Base-by-base conservation (phyloP, 257 asterid genomes). In the Dorcoceras hygrometricum region DNA sequence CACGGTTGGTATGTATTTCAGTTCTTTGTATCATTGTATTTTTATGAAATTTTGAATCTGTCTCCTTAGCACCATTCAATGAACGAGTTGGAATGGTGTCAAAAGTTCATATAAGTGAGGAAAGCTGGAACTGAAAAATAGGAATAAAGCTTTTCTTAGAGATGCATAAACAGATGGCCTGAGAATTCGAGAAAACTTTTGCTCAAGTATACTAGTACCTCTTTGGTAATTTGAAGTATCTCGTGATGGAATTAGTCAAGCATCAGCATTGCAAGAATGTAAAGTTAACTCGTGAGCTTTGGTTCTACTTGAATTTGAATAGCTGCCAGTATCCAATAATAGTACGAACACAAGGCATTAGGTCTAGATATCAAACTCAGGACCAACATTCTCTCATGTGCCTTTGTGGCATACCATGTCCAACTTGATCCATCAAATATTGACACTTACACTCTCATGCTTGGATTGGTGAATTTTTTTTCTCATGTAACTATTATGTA, bases 1-100 rank as follows among this genome's bases (percentile, higher is more conserved):
- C 77, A 86, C 95, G 16, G 85, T 91, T 64, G 99, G 99, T 94
- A 86, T 26, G 96, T 63, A 23, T 54, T 46, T 46, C 8, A 46
- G 5, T 46, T 16, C 54, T 46, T 20, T 18, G 20, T 46, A 46
- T 12, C 14, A 39, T 12, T n/a, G 3, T 39, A 0, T 12, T 12
- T 12, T 39, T 39, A 39, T 0, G 61, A 39, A 46, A 57, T 39
- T 46, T 63, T 58, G 7, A 23, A 59, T 57, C 63, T 69, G 3
- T 69, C 57, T 63, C 36, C 61, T 16, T 59, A 8, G 43, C 54
- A n/a, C 63, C 70, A 34, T n/a, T 39, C 24, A 27, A 66, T 2
- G 6, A 29, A 19, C 57, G 32, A 46, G 70, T 57, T 24, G 66
- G 64, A 58, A 46, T 18, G 20, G 18, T 16, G 54, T 46, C 54